Evolutionary conservation across 371 early-diverging fungal species (phyloP), one percentile per base, ranked within the genome.

Genomic region (Funneliformis caledonium): DNA sequence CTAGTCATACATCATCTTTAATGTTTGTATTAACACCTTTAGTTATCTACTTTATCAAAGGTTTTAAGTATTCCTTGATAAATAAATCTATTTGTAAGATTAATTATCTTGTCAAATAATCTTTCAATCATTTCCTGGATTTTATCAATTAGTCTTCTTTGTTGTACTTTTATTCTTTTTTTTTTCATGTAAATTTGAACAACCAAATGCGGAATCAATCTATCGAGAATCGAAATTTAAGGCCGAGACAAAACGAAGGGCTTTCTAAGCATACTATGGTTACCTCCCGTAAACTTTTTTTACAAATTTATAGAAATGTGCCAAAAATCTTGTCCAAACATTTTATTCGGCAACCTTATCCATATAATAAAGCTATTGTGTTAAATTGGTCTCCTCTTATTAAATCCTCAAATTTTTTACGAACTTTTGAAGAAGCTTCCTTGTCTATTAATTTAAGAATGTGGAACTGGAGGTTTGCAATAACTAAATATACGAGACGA

Each of bases 241-340:
- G 19, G 56, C 19, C 56, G 56, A 52, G 19, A 52, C 14, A 52
- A 52, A 16, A 52, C 56, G 56, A 50, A 50, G 33, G 11, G 64
- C 64, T 64, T 64, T 64, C 31, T 31, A 33, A 64, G 64, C 64
- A 64, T 64, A 64, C 33, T 64, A 64, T 64, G 64, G 31, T 64
- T 64, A 31, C 10, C 33, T n/a, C 33, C 12, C 64, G 19, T 19
- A 52, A 64, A 26, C 7, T 11, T 64, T 64, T 62, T 31, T 26
- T 64, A 11, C 14, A 26, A 31, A 31, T 8, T 19, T 11, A 64
- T 11, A 64, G n/a, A 19, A 59, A 59, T 59, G n/a, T 31, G 64
- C 64, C 22, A 64, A 64, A 33, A 64, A 31, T 64, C n/a, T 64
- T 64, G 64, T 64, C 64, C 22, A 31, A 26, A 64, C 33, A 64